These are phyloP conservation scores for Diaporthe sp. DNA, from an alignment of 2,329 filamentous ascomycete species.

Conservation along the genomic window DNA sequence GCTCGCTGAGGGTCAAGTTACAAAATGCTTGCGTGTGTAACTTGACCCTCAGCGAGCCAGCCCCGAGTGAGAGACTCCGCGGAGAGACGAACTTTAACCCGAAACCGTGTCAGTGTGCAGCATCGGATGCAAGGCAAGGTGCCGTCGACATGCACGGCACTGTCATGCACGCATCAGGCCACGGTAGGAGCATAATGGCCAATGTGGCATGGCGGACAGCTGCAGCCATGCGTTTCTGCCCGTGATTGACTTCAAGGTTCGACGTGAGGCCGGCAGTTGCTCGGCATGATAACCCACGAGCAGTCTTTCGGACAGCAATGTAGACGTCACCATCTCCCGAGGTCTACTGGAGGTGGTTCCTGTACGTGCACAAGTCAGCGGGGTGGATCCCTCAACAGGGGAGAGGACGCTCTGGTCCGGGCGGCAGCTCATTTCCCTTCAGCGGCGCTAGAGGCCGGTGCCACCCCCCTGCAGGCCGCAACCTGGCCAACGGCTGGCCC, in stretches of 20 bases:
- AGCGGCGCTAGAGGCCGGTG: background rate
- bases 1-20: background rate
- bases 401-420: background rate
- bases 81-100: background rate
- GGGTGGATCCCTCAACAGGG: background rate
- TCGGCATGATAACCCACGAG: background rate
- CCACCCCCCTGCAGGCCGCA: conserved; percentile 13
- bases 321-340: background rate
- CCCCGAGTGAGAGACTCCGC: background rate
- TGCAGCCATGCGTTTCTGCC: background rate
- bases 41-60: no score
- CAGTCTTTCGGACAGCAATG: background rate
- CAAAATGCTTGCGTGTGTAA: no score
- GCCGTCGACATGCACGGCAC: background rate
- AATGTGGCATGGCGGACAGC: background rate
- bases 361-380: background rate
- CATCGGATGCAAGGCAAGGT: background rate
- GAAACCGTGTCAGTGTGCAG: conserved; percentile 5
- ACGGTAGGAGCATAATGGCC: background rate
- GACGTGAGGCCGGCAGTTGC: background rate
- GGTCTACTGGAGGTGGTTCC: background rate
- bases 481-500: conserved; percentile 26
- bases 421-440: conserved; percentile 12
- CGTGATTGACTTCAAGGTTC: background rate
- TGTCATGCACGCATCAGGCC: conserved; percentile 4